Percentiles rank a stretch among this genome's conserved stretches.
phyloP scores from a whole-genome alignment of 805 yeast genomes.

The Starmera caribaea region DNA sequence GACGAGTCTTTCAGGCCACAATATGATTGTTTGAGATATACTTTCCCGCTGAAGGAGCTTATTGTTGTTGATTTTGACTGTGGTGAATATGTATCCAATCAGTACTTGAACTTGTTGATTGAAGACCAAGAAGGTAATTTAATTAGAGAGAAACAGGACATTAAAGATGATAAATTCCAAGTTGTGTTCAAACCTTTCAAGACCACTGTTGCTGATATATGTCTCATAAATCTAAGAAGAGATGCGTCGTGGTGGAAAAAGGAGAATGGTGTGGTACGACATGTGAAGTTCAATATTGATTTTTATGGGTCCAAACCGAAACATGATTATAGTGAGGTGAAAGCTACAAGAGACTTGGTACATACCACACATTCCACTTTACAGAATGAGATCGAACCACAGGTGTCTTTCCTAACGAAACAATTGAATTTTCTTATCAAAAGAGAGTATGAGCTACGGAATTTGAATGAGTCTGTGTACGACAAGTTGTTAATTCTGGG shows the following conservation, averaged over 20 bases:
- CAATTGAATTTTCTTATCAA: slow-evolving; percentile 5
- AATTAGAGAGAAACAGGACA: slow-evolving; percentile 2
- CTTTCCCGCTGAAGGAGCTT: neutral
- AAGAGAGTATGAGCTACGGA: slow-evolving; percentile 9
- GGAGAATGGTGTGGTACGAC: slow-evolving; percentile 9
- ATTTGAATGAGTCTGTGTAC: slow-evolving; percentile 13
- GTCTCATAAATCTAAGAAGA: slow-evolving; percentile 10
- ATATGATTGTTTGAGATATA: neutral
- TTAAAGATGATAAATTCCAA: slow-evolving; percentile 3
- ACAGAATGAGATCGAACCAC: neutral
- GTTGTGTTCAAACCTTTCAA: slow-evolving; percentile 7
- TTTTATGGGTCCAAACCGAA: slow-evolving; percentile 3
- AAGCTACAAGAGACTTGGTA: neutral
- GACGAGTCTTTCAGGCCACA: neutral
- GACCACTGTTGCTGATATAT: neutral
- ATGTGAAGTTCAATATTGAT: neutral
- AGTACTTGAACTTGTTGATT: slow-evolving; percentile 4
- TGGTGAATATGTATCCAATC: slow-evolving; percentile 2
- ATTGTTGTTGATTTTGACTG: neutral
- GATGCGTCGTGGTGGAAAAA: slow-evolving; percentile 26
- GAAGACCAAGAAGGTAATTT: slow-evolving; percentile 6
- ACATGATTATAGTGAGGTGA: slow-evolving; percentile 2
- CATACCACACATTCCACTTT: neutral
- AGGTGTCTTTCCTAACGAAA: neutral
- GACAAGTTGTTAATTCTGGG: slow-evolving; percentile 4